These are phyloP conservation scores for Fusarium tricinctum DNA, from an alignment of 2,329 filamentous ascomycete genomes.

Conservation along the genomic window DNA sequence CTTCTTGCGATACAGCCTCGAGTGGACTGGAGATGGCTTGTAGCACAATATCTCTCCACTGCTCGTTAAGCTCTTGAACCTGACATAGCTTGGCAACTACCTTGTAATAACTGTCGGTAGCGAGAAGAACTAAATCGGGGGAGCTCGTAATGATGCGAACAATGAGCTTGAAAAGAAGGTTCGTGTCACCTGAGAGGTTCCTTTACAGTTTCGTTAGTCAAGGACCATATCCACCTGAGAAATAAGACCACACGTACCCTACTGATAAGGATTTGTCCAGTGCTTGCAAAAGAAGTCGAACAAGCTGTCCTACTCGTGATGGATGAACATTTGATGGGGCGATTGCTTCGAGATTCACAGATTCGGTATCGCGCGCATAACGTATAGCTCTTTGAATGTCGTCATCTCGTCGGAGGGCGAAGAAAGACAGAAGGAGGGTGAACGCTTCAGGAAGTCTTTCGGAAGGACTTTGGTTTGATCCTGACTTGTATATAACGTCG, in stretches of 20 bases:
- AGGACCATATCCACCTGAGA: background rate
- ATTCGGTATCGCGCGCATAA: conserved; percentile 61
- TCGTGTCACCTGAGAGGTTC: conserved; percentile 40
- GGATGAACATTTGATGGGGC: conserved; percentile 49
- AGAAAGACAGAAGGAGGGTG: conserved; percentile 65
- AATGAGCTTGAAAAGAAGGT: conserved; percentile 56
- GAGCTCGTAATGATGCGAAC: conserved; percentile 47
- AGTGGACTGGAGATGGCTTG: conserved; percentile 53
- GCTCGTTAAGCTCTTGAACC: conserved; percentile 32
- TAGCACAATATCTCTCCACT: conserved; percentile 45
- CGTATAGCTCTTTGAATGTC: conserved; percentile 64
- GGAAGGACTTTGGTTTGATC: conserved; percentile 49
- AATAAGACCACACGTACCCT: conserved; percentile 43
- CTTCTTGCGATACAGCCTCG: conserved; percentile 22
- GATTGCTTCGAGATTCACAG: conserved; percentile 55
- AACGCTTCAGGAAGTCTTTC: conserved; percentile 59
- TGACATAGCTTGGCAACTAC: conserved; percentile 57
- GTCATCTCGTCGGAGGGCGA: conserved; percentile 59
- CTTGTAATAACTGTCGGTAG: conserved; percentile 57
- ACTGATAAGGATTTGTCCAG: conserved; percentile 47
- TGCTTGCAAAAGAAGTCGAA: conserved; percentile 54
- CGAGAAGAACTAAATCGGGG: conserved; percentile 45
- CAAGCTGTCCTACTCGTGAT: conserved; percentile 55
- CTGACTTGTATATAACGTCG: conserved; percentile 69
- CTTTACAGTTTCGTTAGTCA: conserved; percentile 40